Evolutionary conservation across 2,329 filamentous ascomycete species (phyloP).

Genomic region (Hymenoscyphus infarciens): DNA sequence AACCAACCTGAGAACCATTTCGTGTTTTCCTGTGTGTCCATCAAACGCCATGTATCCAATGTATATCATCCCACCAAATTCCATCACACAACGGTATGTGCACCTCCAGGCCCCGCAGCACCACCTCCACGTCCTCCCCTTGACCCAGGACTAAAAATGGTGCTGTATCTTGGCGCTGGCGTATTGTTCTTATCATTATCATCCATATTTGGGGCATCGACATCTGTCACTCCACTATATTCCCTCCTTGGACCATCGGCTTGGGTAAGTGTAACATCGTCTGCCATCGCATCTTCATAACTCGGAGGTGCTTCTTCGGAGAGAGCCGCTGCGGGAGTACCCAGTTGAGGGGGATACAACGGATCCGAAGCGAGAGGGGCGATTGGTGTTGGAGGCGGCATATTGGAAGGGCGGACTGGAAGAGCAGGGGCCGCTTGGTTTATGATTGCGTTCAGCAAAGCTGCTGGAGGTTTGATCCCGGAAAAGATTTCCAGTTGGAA

Average conservation of each 20-base stretch:
- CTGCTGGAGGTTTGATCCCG: conserved; percentile 76
- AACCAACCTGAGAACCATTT: too few relatives aligned
- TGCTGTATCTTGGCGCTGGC: conserved; percentile 13
- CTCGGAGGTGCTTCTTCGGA: conserved; percentile 84
- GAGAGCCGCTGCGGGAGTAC: conserved; percentile 40
- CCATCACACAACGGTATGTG: conserved; percentile 6
- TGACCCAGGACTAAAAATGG: neutral
- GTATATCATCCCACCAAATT: too few relatives aligned
- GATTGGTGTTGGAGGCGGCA: conserved; percentile 25
- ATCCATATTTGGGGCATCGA: conserved; percentile 47
- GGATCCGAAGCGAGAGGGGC: conserved; percentile 42
- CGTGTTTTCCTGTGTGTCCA: too few relatives aligned
- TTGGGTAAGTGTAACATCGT: conserved; percentile 56
- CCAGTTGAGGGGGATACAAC: conserved; percentile 57
- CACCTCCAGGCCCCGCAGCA: neutral
- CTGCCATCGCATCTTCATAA: conserved; percentile 89
- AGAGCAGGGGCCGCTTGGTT: conserved; percentile 16
- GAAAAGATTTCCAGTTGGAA: conserved; percentile 82
- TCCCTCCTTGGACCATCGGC: conserved; percentile 68
- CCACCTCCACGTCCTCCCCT: conserved; percentile 3
- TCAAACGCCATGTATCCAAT: too few relatives aligned
- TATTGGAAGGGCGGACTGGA: conserved; percentile 27
- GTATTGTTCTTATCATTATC: conserved; percentile 22
- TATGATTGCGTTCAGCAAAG: conserved; percentile 67
- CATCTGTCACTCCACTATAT: conserved; percentile 62